Percentiles rank a stretch among this genome's conserved stretches.
Evolutionary conservation across 2,329 filamentous ascomycete genomes (phyloP).

Genomic region (Pestalotiopsis sp.): DNA sequence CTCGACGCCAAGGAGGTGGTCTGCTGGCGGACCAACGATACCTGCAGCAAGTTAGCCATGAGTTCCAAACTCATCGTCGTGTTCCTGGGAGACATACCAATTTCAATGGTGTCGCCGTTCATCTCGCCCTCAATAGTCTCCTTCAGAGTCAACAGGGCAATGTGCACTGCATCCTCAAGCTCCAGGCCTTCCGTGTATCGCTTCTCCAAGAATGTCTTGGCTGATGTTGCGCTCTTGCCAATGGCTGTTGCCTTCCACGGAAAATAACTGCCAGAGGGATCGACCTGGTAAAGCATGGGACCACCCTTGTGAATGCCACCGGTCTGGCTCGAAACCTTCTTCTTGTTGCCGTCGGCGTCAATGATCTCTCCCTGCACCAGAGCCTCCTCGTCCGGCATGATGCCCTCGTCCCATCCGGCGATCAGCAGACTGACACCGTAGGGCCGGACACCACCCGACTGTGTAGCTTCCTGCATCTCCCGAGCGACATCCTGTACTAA

Average conservation of each 20-base stretch:
- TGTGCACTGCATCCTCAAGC: slow-evolving; percentile 97
- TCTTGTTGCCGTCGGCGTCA: slow-evolving; percentile 63
- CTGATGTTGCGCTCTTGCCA: slow-evolving; percentile 96
- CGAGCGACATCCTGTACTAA: slow-evolving; percentile 97
- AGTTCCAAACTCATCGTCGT: neutral
- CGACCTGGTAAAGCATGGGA: slow-evolving; percentile 97
- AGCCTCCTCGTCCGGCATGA: slow-evolving; percentile 80
- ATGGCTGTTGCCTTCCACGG: slow-evolving; percentile 99
- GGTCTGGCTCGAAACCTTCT: slow-evolving; percentile 82
- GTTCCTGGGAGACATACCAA: slow-evolving; percentile 63
- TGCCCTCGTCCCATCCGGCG: slow-evolving; percentile 96
- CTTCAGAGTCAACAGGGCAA: slow-evolving; percentile 94
- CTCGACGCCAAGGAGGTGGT: slow-evolving; percentile 90
- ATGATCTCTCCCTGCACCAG: slow-evolving; percentile 57
- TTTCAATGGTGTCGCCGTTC: slow-evolving; percentile 98
- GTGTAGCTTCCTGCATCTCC: slow-evolving; percentile 98
- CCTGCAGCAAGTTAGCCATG: slow-evolving; percentile 54
- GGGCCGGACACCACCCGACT: slow-evolving; percentile 94
- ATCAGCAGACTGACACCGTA: slow-evolving; percentile 96
- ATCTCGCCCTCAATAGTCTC: slow-evolving; percentile 99
- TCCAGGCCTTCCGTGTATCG: slow-evolving; percentile 96
- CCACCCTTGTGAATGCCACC: slow-evolving; percentile 95
- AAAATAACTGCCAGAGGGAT: slow-evolving; percentile 98
- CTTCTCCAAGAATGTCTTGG: slow-evolving; percentile 99
- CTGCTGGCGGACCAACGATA: slow-evolving; percentile 91